These are phyloP conservation scores for Trametes punicea DNA, from an alignment of 768 basidiomycete genomes.

Conservation along the genomic window DNA sequence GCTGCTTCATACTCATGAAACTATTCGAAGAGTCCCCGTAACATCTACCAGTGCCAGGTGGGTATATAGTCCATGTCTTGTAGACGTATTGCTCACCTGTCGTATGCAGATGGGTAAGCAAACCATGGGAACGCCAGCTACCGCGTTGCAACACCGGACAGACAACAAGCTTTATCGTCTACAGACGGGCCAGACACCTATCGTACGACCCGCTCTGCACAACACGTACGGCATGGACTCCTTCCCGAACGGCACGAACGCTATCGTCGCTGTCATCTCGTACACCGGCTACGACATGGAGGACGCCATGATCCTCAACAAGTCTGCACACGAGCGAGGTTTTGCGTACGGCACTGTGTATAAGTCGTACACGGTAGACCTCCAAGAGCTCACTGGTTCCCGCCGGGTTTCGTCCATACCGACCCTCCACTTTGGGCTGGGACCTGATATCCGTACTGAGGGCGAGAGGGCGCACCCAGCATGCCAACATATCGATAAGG, in stretches of 20 bases:
- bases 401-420: conserved; percentile 53
- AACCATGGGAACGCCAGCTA: conserved; percentile 98
- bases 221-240: conserved; percentile 97
- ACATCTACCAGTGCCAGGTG: conserved; percentile 93
- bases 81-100: background rate
- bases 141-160: conserved; percentile 85
- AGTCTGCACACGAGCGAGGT: conserved; percentile 96
- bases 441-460: conserved; percentile 60
- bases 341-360: conserved; percentile 97
- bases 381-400: conserved; percentile 75
- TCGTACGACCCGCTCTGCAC: conserved; percentile 89
- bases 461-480: conserved; percentile 45
- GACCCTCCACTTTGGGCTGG: conserved; percentile 87
- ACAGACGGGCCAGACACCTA: conserved; percentile 91
- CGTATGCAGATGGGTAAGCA: conserved; percentile 93
- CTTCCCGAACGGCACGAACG: conserved; percentile 98
- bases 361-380: conserved; percentile 89
- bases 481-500: conserved; percentile 60
- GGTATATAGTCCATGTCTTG: conserved; percentile 2
- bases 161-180: conserved; percentile 98
- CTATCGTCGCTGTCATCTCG: conserved; percentile 98
- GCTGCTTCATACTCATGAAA: conserved; percentile 3
- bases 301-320: conserved; percentile 99
- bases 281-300: conserved; percentile 99
- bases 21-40: conserved; percentile 67